These are phyloP conservation scores for Diaporthe ilicicola DNA, from an alignment of 2,329 filamentous ascomycete genomes.

Conservation along the genomic window DNA sequence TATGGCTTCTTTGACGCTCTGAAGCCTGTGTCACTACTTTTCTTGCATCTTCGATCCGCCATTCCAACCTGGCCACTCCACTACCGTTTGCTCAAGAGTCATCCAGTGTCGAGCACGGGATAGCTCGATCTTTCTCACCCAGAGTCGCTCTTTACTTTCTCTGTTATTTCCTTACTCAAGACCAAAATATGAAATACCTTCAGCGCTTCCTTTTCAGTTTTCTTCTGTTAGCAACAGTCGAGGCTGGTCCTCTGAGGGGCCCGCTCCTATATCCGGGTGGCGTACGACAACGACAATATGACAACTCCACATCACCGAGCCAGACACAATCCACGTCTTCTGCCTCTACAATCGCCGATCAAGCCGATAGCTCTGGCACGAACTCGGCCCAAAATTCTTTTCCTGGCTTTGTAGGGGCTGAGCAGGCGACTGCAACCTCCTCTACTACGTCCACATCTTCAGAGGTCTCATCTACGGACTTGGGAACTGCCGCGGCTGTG, in stretches of 20 bases:
- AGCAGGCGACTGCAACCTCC: background rate
- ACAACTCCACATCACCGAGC: conserved; percentile 14
- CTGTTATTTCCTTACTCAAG: background rate
- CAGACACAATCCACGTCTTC: background rate
- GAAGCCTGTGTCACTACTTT: background rate
- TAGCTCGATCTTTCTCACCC: conserved; percentile 2
- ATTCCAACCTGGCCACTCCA: background rate
- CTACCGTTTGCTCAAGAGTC: background rate
- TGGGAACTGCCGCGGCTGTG: background rate
- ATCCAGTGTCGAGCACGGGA: background rate
- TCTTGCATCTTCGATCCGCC: background rate
- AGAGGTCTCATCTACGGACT: background rate
- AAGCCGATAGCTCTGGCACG: background rate
- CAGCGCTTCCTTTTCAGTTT: conserved; percentile 19
- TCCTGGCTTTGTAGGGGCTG: background rate
- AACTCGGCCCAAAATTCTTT: background rate
- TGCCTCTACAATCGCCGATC: background rate
- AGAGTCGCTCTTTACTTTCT: conserved; percentile 23
- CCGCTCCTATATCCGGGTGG: conserved; percentile 15
- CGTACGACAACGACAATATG: conserved; percentile 25
- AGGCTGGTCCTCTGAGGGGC: conserved; percentile 34
- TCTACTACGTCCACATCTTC: background rate
- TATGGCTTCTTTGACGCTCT: conserved; percentile 14
- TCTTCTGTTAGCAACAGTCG: conserved; percentile 32
- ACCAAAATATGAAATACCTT: conserved; percentile 22